Conservation (phyloP, 768 basidiomycete species). For the Jaapia argillacea region DNA sequence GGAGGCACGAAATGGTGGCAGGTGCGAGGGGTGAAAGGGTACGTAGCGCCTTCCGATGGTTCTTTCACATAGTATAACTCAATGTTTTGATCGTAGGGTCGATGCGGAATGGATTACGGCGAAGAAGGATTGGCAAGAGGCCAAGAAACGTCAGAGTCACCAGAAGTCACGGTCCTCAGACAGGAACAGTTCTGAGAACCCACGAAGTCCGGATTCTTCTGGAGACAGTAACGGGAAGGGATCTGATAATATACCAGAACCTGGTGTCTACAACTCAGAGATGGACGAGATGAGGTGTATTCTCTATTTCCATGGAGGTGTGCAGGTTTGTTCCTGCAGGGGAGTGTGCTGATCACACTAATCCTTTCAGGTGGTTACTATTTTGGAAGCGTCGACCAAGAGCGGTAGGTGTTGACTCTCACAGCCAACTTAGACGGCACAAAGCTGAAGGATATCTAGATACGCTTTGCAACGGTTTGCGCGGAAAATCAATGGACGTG, state of each 20-base stretch:
- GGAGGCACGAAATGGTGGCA: conserved; percentile 99
- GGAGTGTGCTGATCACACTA: conserved; percentile 3
- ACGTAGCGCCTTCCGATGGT: conserved; percentile 19
- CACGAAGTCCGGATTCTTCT: neutral
- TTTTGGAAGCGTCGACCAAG: conserved; percentile 73
- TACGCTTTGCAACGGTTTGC: conserved; percentile 78
- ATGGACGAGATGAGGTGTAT: conserved; percentile 85
- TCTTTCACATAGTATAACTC: neutral
- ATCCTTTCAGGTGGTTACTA: conserved; percentile 60
- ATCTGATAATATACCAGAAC: conserved; percentile 11
- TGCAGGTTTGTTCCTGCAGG: conserved; percentile 7
- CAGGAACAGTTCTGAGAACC: conserved; percentile 8
- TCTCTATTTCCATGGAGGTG: conserved; percentile 72
- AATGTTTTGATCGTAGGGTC: conserved; percentile 37
- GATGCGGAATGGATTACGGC: conserved; percentile 84
- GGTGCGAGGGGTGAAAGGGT: conserved; percentile 78
- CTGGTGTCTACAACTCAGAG: conserved; percentile 31
- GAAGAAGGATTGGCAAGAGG: conserved; percentile 73
- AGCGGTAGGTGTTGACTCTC: conserved; percentile 33
- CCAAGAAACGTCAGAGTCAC: conserved; percentile 44
- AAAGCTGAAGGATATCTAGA: conserved; percentile 20
- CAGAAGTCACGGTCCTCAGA: conserved; percentile 36
- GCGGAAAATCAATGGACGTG: conserved; percentile 86
- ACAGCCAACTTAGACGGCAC: neutral
- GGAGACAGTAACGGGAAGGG: conserved; percentile 2